These are phyloP conservation scores for Asterophora parasitica DNA, from an alignment of 768 basidiomycete species.

Conservation along the genomic window DNA sequence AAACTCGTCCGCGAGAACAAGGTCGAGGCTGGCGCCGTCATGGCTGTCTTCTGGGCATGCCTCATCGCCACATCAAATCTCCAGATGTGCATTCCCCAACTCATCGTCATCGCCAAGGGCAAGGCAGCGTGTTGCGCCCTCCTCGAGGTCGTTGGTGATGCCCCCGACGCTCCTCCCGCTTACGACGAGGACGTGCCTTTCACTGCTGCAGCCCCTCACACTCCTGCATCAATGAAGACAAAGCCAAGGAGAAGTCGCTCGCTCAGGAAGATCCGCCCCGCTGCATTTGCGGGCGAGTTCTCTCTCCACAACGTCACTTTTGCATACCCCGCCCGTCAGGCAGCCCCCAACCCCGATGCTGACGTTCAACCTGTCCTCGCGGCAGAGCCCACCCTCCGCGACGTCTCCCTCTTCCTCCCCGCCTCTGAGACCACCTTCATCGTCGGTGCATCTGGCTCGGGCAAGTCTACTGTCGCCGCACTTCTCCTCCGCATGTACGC, in stretches of 20 bases:
- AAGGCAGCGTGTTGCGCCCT: constrained; percentile 76
- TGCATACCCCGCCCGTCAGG: constrained; percentile 70
- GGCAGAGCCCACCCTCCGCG: constrained; percentile 47
- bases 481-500: constrained; percentile 79
- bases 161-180: constrained; percentile 19
- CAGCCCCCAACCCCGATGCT: neutral
- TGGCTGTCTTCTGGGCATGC: constrained; percentile 98
- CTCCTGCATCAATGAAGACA: constrained; percentile 6
- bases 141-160: constrained; percentile 53
- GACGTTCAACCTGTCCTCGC: constrained; percentile 47
- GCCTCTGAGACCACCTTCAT: constrained; percentile 85
- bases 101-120: constrained; percentile 75
- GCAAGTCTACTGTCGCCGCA: constrained; percentile 87
- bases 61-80: constrained; percentile 84
- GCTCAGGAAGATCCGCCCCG: constrained; percentile 64
- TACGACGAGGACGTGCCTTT: constrained; percentile 4
- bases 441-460: constrained; percentile 87
- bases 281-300: constrained; percentile 68
- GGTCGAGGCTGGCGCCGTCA: constrained; percentile 70
- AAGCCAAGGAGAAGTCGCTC: constrained; percentile 24
- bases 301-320: constrained; percentile 71
- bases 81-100: constrained; percentile 80
- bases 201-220: constrained; percentile 5
- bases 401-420: constrained; percentile 62
- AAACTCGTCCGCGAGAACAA: constrained; percentile 80